Evolutionary conservation across 305 asterid genomes (phyloP).

Genomic region (Fraxinus greggii): DNA sequence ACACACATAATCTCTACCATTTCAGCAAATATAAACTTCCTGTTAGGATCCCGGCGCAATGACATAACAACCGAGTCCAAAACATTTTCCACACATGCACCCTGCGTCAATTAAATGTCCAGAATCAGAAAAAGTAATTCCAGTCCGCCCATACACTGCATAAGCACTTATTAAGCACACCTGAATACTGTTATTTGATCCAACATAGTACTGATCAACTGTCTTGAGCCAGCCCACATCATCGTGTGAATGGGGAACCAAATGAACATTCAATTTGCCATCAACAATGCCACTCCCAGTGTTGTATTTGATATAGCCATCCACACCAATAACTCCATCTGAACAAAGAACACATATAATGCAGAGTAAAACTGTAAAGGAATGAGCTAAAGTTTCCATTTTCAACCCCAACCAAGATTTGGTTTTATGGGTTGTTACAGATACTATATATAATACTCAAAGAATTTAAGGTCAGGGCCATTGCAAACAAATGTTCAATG

Average conservation of each 20-base stretch:
- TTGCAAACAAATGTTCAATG: not conserved
- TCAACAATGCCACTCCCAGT: constrained; percentile 61
- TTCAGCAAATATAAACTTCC: constrained; percentile 78
- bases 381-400: constrained; percentile 30
- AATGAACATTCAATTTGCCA: constrained; percentile 78
- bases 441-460: not conserved
- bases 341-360: constrained; percentile 29
- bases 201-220: constrained; percentile 84
- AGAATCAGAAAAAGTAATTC: not conserved
- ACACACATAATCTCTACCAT: constrained; percentile 47
- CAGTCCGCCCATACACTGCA: not conserved
- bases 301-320: constrained; percentile 43
- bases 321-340: constrained; percentile 34
- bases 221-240: constrained; percentile 98
- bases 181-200: constrained; percentile 77
- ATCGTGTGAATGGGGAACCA: constrained; percentile 85
- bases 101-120: constrained; percentile 43
- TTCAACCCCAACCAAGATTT: constrained; percentile 19
- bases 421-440: not conserved
- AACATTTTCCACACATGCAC: constrained; percentile 75
- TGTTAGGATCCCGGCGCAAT: constrained; percentile 53
- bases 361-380: constrained; percentile 35
- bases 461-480: constrained; percentile 1
- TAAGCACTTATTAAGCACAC: constrained; percentile 25
- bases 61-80: constrained; percentile 72